Evolutionary conservation across 2,329 filamentous ascomycete species (phyloP), one percentile per base, ranked within the genome.

Genomic region (Neopestalotiopsis sp.): DNA sequence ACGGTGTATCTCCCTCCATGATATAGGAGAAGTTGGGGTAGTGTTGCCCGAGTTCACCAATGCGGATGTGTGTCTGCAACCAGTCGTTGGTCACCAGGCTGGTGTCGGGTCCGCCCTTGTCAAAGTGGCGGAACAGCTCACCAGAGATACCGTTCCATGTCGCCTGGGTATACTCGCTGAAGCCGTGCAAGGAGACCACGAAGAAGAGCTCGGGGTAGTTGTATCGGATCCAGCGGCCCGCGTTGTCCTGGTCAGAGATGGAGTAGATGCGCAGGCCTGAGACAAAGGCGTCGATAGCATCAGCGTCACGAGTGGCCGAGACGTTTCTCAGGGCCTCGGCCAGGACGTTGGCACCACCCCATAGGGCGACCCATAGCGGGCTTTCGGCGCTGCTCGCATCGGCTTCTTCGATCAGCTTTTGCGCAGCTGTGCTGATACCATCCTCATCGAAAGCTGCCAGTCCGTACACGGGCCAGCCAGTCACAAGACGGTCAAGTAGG

Each of bases 81-180:
- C 86, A 87, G 3, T 79, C 76, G 53, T 82, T 81, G 6, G 79
- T 81, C 62, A 87, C 80, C 13, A 42, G 30, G 34, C 28, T 34
- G 9, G 28, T 30, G 34, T 67, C 56, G n/a, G 65, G 53, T 10
- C 53, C 57, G 20, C 65, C 65, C 32, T 61, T 12, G 59, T 67
- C 65, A 53, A 82, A 81, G 61, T 49, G 34, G 2, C 40, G 20
- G 40, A 20, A 49, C 9, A 20, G 20, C 24, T 64, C 61, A 14
- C 61, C 61, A 6, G 76, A 76, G 42, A 90, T 90, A 1, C 88
- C 88, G 1, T 79, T 82, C 88, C 88, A 90, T 0, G 87, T 78
- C 0, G 88, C 87, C 66, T 84, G 73, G 2, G 81, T 81, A 70
- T 90, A 90, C 61, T 85, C 57, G 68, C 83, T 84, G 80, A 81